These are phyloP conservation scores for Globisporangium splendens DNA, from an alignment of 352 stramenopile species.

Conservation along the genomic window DNA sequence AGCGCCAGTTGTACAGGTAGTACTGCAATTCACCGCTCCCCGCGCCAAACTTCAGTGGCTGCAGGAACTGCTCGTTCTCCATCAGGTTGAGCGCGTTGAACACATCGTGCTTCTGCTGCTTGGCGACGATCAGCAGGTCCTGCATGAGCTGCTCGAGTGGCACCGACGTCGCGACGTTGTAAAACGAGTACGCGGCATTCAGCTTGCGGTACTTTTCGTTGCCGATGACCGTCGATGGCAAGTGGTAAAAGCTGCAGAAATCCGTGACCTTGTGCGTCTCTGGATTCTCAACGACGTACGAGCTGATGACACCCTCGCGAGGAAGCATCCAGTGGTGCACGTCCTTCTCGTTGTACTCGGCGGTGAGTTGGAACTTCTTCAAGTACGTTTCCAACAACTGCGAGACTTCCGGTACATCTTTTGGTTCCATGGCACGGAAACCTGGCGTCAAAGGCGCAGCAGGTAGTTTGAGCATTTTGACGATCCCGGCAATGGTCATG, in stretches of 20 bases:
- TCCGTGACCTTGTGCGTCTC: slow-evolving; percentile 87
- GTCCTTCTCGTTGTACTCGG: slow-evolving; percentile 90
- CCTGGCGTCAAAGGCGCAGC: slow-evolving; percentile 24
- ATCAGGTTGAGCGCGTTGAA: slow-evolving; percentile 64
- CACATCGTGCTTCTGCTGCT: slow-evolving; percentile 39
- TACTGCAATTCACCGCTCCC: slow-evolving; percentile 51
- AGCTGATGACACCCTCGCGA: slow-evolving; percentile 92
- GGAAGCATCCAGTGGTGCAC: slow-evolving; percentile 98
- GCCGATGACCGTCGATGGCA: slow-evolving; percentile 95
- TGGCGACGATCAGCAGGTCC: slow-evolving; percentile 49
- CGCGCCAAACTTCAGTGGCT: slow-evolving; percentile 51
- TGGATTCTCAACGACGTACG: slow-evolving; percentile 89
- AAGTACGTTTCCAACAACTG: slow-evolving; percentile 52
- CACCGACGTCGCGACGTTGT: slow-evolving; percentile 90
- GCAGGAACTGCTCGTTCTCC: slow-evolving; percentile 45
- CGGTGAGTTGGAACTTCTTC: slow-evolving; percentile 70
- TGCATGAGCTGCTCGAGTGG: slow-evolving; percentile 62
- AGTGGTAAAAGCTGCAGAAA: slow-evolving; percentile 97
- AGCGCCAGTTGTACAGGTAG: slow-evolving; percentile 70
- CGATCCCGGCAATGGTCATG: slow-evolving; percentile 94
- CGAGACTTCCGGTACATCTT: slow-evolving; percentile 49
- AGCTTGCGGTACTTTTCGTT: slow-evolving; percentile 95
- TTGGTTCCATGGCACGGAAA: slow-evolving; percentile 50
- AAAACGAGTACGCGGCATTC: slow-evolving; percentile 98
- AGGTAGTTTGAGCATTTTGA: slow-evolving; percentile 90